Percentiles rank a stretch among this genome's conserved stretches.
Evolutionary conservation across 2,329 filamentous ascomycete species (phyloP).

Genomic region (Fusarium subglutinans): DNA sequence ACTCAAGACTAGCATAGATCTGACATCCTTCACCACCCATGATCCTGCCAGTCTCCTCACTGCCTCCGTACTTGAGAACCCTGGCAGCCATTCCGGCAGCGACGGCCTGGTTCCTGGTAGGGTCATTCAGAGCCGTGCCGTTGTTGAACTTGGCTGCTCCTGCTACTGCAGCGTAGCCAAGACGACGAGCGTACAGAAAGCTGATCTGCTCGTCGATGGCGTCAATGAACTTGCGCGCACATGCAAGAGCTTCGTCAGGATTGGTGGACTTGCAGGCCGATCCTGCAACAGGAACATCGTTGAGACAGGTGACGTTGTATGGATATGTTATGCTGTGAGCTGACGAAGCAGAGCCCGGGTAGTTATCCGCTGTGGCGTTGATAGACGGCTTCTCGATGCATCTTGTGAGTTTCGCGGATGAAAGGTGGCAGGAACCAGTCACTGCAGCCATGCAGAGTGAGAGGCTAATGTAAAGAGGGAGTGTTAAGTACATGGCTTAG

Average conservation of each 20-base stretch:
- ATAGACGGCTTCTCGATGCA: neutral
- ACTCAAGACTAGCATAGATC: conserved; percentile 29
- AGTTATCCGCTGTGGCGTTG: neutral
- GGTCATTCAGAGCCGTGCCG: conserved; percentile 12
- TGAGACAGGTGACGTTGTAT: conserved; percentile 45
- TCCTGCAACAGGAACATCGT: conserved; percentile 8
- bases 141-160: conserved; percentile 15
- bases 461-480: neutral
- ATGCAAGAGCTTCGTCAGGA: neutral
- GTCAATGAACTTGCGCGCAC: conserved; percentile 29
- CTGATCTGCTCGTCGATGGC: conserved; percentile 30
- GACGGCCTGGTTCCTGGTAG: conserved; percentile 13
- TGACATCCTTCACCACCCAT: conserved; percentile 32
- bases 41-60: conserved; percentile 10
- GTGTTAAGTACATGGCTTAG: neutral
- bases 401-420: neutral
- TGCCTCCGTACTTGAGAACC: conserved; percentile 26
- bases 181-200: conserved; percentile 23
- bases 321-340: neutral
- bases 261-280: neutral
- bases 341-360: neutral
- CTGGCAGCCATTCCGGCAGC: conserved; percentile 22
- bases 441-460: neutral
- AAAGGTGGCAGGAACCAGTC: neutral
- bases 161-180: conserved; percentile 27